These are phyloP conservation scores for Populus ilicifolia DNA, from an alignment of 345 rosid species.

Conservation along the genomic window DNA sequence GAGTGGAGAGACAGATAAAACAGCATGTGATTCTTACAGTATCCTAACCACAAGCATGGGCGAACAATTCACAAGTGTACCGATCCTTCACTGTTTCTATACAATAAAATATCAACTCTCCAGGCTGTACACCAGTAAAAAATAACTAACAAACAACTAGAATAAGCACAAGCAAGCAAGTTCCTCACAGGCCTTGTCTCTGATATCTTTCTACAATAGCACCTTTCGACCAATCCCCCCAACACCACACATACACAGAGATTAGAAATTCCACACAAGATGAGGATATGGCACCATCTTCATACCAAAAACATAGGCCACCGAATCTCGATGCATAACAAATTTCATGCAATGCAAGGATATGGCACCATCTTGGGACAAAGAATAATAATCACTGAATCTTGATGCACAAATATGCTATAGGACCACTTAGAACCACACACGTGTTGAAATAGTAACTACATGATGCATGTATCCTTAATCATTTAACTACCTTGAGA, in stretches of 20 bases:
- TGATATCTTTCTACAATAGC: neutral
- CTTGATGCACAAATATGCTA: neutral
- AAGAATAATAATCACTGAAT: neutral
- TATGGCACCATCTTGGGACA: neutral
- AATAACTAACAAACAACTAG: too few relatives aligned
- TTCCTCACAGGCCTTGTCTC: too few relatives aligned
- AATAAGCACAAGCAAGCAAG: too few relatives aligned
- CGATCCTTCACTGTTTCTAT: neutral
- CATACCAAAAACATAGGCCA: too few relatives aligned
- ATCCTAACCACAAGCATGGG: neutral
- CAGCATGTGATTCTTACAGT: neutral
- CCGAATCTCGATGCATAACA: too few relatives aligned
- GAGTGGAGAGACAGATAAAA: neutral
- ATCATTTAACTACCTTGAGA: constrained; percentile 50
- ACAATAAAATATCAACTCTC: neutral
- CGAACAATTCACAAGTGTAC: neutral
- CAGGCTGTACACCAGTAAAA: too few relatives aligned
- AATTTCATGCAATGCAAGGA: neutral
- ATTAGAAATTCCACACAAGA: neutral
- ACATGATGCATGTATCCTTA: neutral
- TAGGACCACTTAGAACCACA: neutral
- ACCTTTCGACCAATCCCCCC: neutral
- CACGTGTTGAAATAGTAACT: neutral
- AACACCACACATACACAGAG: neutral
- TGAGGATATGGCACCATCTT: neutral